Evolutionary conservation across 495 filamentous ascomycete genomes (phyloP), one percentile per base, ranked within the genome.

Genomic region (Mycothermus thermophilus): DNA sequence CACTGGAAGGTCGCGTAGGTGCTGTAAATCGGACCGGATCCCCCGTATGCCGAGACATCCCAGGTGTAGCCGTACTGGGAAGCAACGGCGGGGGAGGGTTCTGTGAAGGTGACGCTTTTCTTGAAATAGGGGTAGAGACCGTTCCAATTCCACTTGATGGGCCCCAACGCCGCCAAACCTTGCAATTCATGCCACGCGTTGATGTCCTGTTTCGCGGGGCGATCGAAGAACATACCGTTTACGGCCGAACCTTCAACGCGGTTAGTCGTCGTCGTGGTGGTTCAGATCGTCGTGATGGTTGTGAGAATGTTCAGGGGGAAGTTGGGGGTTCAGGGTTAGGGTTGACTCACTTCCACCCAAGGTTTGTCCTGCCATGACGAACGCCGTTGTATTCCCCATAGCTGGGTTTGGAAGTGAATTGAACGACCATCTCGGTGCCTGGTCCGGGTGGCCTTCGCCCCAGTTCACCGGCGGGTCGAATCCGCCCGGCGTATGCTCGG

Each of bases 151-250:
- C 54, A 58, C 20, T 42, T 29, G 25, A 26, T 25, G 7, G 8
- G 11, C 16, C 33, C 28, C 8, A 13, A 11, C 1, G 30, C 21
- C 7, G 34, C 39, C 4, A 28, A 49, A 37, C 69, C 68, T 7
- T 68, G 70, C 1, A 67, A 44, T 9, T 48, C 42, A 30, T 59
- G 55, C 73, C 74, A 76, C 0, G 58, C 42, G 38, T 76, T 64
- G 27, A 63, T 66, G 35, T 71, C 66, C 22, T 37, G 50, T 0
- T 35, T 32, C 5, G 52, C 48, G 0, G 52, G 54, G 12, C 58
- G 58, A 35, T 60, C 43, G 14, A 60, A 57, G 24, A 60, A 52
- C 56, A 57, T 55, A 12, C 55, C 59, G 25, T 67, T 67, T 15
- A 62, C 48, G n/a, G 56, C 51, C 4, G n/a, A n/a, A n/a, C n/a